Evolutionary conservation across 805 yeast genomes (phyloP).

Genomic region (Torulaspora delbrueckii): DNA sequence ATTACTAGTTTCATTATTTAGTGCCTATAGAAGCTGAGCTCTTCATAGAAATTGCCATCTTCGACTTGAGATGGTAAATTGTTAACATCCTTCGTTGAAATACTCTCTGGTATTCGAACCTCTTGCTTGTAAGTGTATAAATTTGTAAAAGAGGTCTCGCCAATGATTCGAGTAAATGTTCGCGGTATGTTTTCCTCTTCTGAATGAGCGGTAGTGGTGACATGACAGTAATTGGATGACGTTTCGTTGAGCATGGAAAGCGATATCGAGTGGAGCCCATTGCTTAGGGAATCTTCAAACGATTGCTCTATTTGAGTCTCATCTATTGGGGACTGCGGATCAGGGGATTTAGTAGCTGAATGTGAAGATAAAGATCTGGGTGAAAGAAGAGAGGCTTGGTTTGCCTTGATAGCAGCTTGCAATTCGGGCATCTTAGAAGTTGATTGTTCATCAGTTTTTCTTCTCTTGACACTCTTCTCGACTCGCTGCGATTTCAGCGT

Average conservation of each 20-base stretch:
- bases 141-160: conserved; percentile 11
- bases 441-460: background rate
- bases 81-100: conserved; percentile 3
- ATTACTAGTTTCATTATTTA: conserved; percentile 3
- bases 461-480: conserved; percentile 3
- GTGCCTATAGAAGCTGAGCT: conserved; percentile 24
- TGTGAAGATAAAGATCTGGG: background rate
- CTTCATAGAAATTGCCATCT: conserved; percentile 21
- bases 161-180: conserved; percentile 10
- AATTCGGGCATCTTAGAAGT: background rate
- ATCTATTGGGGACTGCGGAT: background rate
- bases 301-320: background rate
- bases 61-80: conserved; percentile 17
- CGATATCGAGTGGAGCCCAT: conserved; percentile 13
- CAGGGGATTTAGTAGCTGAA: background rate
- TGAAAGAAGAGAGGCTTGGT: background rate
- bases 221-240: conserved; percentile 10
- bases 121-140: conserved; percentile 4
- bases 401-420: background rate
- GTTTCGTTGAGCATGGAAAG: conserved; percentile 11
- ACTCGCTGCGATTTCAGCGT: conserved; percentile 7
- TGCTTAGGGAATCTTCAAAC: conserved; percentile 5
- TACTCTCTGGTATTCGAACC: background rate
- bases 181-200: conserved; percentile 14
- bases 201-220: conserved; percentile 4